These are phyloP conservation scores for Blechomonas ayalai DNA, from an alignment of 208 protist species.

Conservation along the genomic window DNA sequence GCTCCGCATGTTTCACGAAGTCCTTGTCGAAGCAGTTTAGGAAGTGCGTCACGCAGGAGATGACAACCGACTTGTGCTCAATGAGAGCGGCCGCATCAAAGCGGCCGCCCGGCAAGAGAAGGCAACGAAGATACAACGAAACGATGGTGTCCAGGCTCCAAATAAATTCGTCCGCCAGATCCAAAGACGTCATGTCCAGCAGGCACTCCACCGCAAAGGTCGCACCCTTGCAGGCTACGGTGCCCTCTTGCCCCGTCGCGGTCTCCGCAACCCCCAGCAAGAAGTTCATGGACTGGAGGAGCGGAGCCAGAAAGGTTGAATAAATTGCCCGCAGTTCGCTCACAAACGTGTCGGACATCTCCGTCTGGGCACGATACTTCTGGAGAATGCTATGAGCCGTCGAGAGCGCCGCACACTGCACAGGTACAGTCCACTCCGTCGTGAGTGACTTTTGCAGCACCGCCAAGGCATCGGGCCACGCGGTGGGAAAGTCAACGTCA, in stretches of 20 bases:
- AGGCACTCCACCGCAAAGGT: slow-evolving; percentile 67
- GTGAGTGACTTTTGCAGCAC: slow-evolving; percentile 49
- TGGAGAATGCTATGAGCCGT: slow-evolving; percentile 88
- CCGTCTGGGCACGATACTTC: slow-evolving; percentile 68
- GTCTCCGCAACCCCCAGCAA: slow-evolving; percentile 5
- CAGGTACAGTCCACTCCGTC: slow-evolving; percentile 13
- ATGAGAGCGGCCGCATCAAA: slow-evolving; percentile 28
- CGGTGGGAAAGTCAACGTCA: slow-evolving; percentile 85
- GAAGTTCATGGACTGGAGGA: slow-evolving; percentile 15
- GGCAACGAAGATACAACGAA: slow-evolving; percentile 38
- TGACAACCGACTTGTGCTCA: slow-evolving; percentile 79
- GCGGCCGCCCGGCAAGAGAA: slow-evolving; percentile 25
- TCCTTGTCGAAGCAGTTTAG: slow-evolving; percentile 92
- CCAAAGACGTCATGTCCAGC: slow-evolving; percentile 78
- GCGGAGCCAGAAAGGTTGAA: slow-evolving; percentile 21
- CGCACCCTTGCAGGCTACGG: slow-evolving; percentile 32
- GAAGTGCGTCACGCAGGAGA: slow-evolving; percentile 87
- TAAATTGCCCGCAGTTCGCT: slow-evolving; percentile 67
- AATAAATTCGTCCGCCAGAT: slow-evolving; percentile 94
- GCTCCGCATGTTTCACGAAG: slow-evolving; percentile 76
- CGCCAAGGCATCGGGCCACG: slow-evolving; percentile 80
- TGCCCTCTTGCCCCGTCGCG: slow-evolving; percentile 8
- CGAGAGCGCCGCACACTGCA: slow-evolving; percentile 59
- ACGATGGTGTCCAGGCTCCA: slow-evolving; percentile 69
- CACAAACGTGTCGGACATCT: slow-evolving; percentile 47